Evolutionary conservation across 345 rosid species (phyloP).

Genomic region (Turritis glabra): DNA sequence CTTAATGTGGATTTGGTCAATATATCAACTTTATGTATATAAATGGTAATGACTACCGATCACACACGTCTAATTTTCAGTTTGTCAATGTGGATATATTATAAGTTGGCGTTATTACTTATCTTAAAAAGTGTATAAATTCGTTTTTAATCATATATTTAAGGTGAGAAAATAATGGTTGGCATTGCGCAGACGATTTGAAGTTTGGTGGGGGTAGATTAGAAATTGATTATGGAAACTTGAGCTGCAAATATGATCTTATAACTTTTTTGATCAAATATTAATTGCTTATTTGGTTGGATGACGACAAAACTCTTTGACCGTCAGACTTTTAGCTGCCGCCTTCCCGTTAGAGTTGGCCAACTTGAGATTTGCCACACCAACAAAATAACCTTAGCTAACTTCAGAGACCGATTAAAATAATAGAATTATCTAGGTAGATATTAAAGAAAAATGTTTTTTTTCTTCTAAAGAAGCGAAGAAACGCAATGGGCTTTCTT

Average conservation of each 20-base stretch:
- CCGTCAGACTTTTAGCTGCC: constrained; percentile 8
- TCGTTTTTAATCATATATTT: not conserved
- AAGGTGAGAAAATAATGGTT: not conserved
- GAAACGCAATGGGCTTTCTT: not conserved
- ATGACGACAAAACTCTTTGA: constrained; percentile 23
- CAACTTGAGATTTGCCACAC: constrained; percentile 10
- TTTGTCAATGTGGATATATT: not conserved
- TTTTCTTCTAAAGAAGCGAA: not conserved
- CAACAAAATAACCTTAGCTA: not conserved
- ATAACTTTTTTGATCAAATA: not conserved
- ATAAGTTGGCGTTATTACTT: not conserved
- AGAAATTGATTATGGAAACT: constrained; percentile 4
- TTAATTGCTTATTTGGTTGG: constrained; percentile 7
- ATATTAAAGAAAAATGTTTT: not conserved
- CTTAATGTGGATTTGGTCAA: not conserved
- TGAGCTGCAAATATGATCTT: not conserved
- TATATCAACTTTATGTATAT: not conserved
- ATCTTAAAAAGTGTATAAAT: not conserved
- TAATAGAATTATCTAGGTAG: not conserved
- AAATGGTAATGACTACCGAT: not conserved
- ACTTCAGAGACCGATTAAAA: not conserved
- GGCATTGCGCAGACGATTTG: not conserved
- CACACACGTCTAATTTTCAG: not conserved
- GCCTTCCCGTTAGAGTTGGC: constrained; percentile 16
- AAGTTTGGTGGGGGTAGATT: constrained; percentile 37